Conservation (phyloP, 2,329 filamentous ascomycete species). For the Ophiostoma piceae region DNA sequence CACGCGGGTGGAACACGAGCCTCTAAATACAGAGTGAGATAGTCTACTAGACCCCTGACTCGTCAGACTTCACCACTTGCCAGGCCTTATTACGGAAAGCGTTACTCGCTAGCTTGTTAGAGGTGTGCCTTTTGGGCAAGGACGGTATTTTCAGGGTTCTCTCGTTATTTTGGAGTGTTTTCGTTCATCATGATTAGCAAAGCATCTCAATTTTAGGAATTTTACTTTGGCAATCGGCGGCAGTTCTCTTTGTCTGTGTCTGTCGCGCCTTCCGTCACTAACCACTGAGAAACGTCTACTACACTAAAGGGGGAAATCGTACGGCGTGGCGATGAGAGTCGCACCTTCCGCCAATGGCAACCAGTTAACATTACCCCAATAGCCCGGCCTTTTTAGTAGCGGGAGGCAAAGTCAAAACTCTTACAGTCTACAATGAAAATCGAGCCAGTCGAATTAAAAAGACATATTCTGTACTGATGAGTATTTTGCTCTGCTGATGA, state of each 20-base stretch:
- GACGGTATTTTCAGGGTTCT: background rate
- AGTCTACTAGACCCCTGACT: background rate
- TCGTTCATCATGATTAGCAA: background rate
- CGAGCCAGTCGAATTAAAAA: background rate
- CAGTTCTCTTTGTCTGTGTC: background rate
- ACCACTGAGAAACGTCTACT: no score
- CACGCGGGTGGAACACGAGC: background rate
- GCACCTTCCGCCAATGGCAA: background rate
- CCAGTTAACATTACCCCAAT: no score
- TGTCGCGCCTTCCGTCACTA: constrained; percentile 2
- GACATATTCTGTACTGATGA: background rate
- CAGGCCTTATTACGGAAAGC: background rate
- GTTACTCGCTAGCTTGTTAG: constrained; percentile 5
- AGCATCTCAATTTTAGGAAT: background rate
- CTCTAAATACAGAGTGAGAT: background rate
- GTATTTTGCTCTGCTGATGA: background rate
- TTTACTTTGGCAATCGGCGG: background rate
- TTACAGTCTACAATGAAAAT: background rate
- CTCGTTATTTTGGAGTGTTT: background rate
- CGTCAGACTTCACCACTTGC: background rate
- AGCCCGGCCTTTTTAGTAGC: background rate
- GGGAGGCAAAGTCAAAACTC: background rate
- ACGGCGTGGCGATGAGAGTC: constrained; percentile 5
- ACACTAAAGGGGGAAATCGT: background rate
- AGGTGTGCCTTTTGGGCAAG: background rate